A percentile compares a stretch with the other conserved stretches of the same genome.
These are phyloP conservation scores for Scytalidium lignicola DNA, from an alignment of 2,329 filamentous ascomycete genomes.

Conservation along the genomic window DNA sequence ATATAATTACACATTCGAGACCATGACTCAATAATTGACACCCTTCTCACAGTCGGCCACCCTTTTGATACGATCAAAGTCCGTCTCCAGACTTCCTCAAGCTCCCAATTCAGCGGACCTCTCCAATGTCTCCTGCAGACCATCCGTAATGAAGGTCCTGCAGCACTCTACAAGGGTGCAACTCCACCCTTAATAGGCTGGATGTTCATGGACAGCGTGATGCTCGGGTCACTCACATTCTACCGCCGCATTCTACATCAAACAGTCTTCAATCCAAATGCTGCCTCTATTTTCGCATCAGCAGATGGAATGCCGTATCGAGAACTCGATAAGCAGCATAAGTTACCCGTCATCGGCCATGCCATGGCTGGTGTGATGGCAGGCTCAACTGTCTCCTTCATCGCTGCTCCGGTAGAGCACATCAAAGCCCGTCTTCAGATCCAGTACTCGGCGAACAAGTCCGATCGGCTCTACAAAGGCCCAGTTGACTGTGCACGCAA, in stretches of 20 bases:
- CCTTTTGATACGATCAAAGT: constrained; percentile 97
- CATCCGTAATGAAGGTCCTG: constrained; percentile 75
- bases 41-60: constrained; percentile 46
- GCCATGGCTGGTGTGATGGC: constrained; percentile 83
- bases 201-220: constrained; percentile 95
- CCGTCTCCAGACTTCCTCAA: constrained; percentile 79
- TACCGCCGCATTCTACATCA: constrained; percentile 82
- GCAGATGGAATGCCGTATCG: constrained; percentile 14
- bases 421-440: constrained; percentile 91
- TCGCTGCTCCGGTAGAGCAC: constrained; percentile 92
- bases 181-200: constrained; percentile 89
- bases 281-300: constrained; percentile 26
- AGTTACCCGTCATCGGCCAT: constrained; percentile 73
- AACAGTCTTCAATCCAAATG: constrained; percentile 62
- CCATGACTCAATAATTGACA: constrained; percentile 1
- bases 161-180: constrained; percentile 89
- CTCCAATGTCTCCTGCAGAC: constrained; percentile 83
- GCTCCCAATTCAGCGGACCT: constrained; percentile 76
- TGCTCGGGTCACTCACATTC: constrained; percentile 87
- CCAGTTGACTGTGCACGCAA: constrained; percentile 79
- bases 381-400: constrained; percentile 84
- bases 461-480: constrained; percentile 73
- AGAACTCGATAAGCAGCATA: constrained; percentile 29
- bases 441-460: constrained; percentile 80
- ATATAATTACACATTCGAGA: neutral